A percentile compares a stretch with the other conserved stretches of the same genome.
Evolutionary conservation across 2,329 filamentous ascomycete species (phyloP).

Genomic region (Aphanoascus verrucosus): DNA sequence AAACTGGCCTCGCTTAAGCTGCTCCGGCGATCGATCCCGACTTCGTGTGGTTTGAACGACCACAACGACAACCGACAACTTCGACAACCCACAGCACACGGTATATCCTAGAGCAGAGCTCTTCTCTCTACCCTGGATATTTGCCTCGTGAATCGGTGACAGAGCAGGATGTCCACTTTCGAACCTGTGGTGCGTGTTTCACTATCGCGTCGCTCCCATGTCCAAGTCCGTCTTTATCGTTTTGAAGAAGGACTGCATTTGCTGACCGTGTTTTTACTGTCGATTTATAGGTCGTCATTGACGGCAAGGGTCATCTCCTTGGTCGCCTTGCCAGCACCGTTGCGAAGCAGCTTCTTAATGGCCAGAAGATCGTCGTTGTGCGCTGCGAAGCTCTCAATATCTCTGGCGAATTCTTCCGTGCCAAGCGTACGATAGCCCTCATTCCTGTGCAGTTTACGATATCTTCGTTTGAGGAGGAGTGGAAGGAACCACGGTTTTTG

Average conservation of each 20-base stretch:
- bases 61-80: slow-evolving; percentile 38
- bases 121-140: slow-evolving; percentile 32
- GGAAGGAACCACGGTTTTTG: not conserved
- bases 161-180: slow-evolving; percentile 54
- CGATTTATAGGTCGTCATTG: slow-evolving; percentile 73
- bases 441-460: slow-evolving; percentile 12
- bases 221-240: not conserved
- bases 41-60: slow-evolving; percentile 35
- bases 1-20: slow-evolving; percentile 34
- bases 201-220: slow-evolving; percentile 12
- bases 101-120: slow-evolving; percentile 34
- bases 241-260: slow-evolving; percentile 12
- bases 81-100: slow-evolving; percentile 37
- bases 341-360: slow-evolving; percentile 97
- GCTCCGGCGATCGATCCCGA: slow-evolving; percentile 26
- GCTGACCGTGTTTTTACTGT: slow-evolving; percentile 31
- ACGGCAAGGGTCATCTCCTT: slow-evolving; percentile 99
- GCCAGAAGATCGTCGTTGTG: slow-evolving; percentile 98
- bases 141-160: slow-evolving; percentile 34
- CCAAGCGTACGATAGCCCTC: slow-evolving; percentile 78
- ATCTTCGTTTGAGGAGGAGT: not conserved
- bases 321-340: slow-evolving; percentile 96
- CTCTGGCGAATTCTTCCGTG: slow-evolving; percentile 99
- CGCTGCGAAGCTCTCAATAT: slow-evolving; percentile 99
- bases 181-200: slow-evolving; percentile 55